These are phyloP conservation scores for Tieghemiomyces parasiticus DNA, from an alignment of 192 early-diverging fungal species.

Conservation along the genomic window DNA sequence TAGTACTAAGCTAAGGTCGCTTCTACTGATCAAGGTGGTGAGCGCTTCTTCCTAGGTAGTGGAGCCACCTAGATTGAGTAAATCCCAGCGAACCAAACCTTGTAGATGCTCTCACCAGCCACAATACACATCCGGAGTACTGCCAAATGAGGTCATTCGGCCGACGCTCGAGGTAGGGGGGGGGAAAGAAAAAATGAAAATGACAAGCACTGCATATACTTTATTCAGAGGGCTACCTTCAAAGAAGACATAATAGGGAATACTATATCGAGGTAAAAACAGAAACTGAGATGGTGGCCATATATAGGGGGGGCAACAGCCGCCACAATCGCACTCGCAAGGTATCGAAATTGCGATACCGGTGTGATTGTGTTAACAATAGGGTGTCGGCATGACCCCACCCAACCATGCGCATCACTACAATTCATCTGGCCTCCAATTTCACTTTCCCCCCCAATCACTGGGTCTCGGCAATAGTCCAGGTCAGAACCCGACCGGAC, in stretches of 20 bases:
- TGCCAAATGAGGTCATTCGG: too few species aligned
- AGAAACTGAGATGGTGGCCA: not conserved
- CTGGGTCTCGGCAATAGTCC: constrained; percentile 28
- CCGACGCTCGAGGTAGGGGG: too few species aligned
- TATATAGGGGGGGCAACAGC: not conserved
- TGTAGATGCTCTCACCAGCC: too few species aligned
- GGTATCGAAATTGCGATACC: not conserved
- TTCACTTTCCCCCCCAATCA: not conserved
- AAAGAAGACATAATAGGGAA: not conserved
- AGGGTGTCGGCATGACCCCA: not conserved
- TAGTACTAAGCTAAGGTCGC: too few species aligned
- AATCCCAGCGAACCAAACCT: too few species aligned
- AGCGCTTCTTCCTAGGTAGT: too few species aligned
- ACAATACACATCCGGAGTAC: too few species aligned
- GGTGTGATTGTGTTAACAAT: not conserved
- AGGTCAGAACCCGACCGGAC: constrained; percentile 43
- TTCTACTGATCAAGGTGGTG: too few species aligned
- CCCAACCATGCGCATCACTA: not conserved
- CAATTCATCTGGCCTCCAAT: not conserved
- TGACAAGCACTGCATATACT: too few species aligned
- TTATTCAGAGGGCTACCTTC: too few species aligned
- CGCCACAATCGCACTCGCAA: not conserved
- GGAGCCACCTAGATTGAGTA: too few species aligned
- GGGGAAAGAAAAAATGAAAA: too few species aligned
- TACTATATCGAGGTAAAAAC: not conserved